Conservation (phyloP, 768 basidiomycete species). For the Serendipita sp. region DNA sequence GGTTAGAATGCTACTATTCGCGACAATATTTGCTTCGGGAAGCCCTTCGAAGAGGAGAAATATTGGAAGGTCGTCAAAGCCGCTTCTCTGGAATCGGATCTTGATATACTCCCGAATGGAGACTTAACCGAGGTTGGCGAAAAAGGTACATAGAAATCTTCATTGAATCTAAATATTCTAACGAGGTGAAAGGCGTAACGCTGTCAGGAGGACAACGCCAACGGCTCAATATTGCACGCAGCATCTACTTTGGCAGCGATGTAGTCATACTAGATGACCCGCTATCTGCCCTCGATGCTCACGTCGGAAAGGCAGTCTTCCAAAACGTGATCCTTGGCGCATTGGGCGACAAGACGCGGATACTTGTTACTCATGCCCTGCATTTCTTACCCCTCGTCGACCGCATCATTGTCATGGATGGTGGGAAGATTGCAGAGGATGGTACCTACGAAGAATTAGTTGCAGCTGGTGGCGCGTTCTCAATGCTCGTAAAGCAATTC, state of each 20-base stretch:
- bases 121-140: conserved; percentile 79
- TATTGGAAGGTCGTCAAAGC: conserved; percentile 72
- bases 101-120: conserved; percentile 58
- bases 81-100: conserved; percentile 64
- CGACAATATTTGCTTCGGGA: conserved; percentile 81
- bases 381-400: conserved; percentile 82
- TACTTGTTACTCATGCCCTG: conserved; percentile 83
- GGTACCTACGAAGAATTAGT: conserved; percentile 61
- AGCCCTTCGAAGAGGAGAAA: conserved; percentile 62
- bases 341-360: conserved; percentile 52
- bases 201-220: conserved; percentile 73
- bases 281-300: conserved; percentile 80
- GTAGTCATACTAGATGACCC: conserved; percentile 86
- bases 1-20: conserved; percentile 62
- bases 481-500: conserved; percentile 60
- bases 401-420: conserved; percentile 62
- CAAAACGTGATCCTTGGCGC: conserved; percentile 60
- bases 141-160: conserved; percentile 18
- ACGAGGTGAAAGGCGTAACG: conserved; percentile 43
- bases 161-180: conserved; percentile 12
- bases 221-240: conserved; percentile 69
- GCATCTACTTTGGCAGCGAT: conserved; percentile 73
- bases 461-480: conserved; percentile 42
- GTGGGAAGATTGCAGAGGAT: conserved; percentile 62
- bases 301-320: conserved; percentile 79